These are phyloP conservation scores for Arachnomyces sp. DNA, from an alignment of 2,329 filamentous ascomycete species.

Conservation along the genomic window DNA sequence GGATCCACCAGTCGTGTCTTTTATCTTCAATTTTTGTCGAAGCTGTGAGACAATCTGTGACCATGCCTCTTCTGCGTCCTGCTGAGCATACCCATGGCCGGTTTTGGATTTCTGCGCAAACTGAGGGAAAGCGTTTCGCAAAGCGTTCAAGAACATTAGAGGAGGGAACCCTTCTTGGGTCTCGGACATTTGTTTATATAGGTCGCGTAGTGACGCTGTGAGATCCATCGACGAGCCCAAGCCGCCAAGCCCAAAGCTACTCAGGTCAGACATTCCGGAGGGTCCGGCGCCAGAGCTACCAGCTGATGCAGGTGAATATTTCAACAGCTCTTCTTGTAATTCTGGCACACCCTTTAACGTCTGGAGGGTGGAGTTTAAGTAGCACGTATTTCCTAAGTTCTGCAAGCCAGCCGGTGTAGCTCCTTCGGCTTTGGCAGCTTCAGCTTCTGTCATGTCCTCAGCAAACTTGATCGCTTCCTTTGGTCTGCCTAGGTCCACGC, in stretches of 20 bases:
- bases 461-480: constrained; percentile 79
- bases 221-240: constrained; percentile 60
- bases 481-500: constrained; percentile 58
- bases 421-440: constrained; percentile 72
- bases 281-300: constrained; percentile 21
- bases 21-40: constrained; percentile 66
- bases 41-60: constrained; percentile 86
- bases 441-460: constrained; percentile 96
- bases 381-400: constrained; percentile 96
- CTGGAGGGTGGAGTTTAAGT: constrained; percentile 96
- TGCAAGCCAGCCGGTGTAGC: constrained; percentile 80
- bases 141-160: constrained; percentile 69
- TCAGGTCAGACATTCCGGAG: constrained; percentile 37
- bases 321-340: constrained; percentile 68
- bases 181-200: constrained; percentile 83
- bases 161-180: constrained; percentile 85
- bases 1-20: constrained; percentile 36
- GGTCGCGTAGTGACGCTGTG: constrained; percentile 66
- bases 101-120: constrained; percentile 84
- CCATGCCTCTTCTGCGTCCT: constrained; percentile 98
- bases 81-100: constrained; percentile 83
- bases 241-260: constrained; percentile 50
- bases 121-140: constrained; percentile 77
- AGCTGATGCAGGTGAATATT: constrained; percentile 46
- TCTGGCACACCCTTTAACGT: constrained; percentile 82